A percentile compares a stretch with the other conserved stretches of the same genome.
These are phyloP conservation scores for Trichoderma sp. DNA, from an alignment of 2,329 filamentous ascomycete species.

Conservation along the genomic window DNA sequence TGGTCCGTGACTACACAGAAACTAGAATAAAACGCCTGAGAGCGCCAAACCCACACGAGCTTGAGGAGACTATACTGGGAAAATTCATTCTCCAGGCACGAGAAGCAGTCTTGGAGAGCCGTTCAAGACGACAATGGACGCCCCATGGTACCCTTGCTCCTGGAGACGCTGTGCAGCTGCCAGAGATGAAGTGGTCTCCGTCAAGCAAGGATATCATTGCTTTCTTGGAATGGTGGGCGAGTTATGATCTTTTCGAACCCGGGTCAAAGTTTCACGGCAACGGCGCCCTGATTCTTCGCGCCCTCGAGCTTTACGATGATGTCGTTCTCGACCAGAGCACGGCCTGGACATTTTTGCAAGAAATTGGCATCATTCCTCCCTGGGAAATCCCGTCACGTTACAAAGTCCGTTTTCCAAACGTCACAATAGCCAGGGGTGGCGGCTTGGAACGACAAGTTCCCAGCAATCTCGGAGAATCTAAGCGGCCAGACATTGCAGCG, in stretches of 20 bases:
- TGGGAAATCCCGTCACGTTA: slow-evolving; percentile 71
- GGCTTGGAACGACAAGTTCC: slow-evolving; percentile 44
- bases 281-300: slow-evolving; percentile 65
- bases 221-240: slow-evolving; percentile 71
- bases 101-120: slow-evolving; percentile 52
- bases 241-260: slow-evolving; percentile 54
- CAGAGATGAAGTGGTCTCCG: slow-evolving; percentile 35
- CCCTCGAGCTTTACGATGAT: slow-evolving; percentile 59
- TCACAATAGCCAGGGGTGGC: slow-evolving; percentile 46
- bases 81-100: slow-evolving; percentile 54
- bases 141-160: slow-evolving; percentile 49
- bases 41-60: slow-evolving; percentile 27
- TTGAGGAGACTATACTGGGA: slow-evolving; percentile 36
- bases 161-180: slow-evolving; percentile 30
- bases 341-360: slow-evolving; percentile 69
- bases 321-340: slow-evolving; percentile 46
- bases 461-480: slow-evolving; percentile 38
- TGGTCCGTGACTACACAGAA: slow-evolving; percentile 40
- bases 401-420: slow-evolving; percentile 55
- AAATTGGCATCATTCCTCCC: slow-evolving; percentile 69
- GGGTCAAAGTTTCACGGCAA: slow-evolving; percentile 59
- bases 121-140: slow-evolving; percentile 52
- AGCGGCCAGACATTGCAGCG: slow-evolving; percentile 48
- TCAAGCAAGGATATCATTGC: slow-evolving; percentile 55
- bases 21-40: slow-evolving; percentile 26